Conservation (phyloP, 2,329 filamentous ascomycete species). For the Trichoderma guizhouense region DNA sequence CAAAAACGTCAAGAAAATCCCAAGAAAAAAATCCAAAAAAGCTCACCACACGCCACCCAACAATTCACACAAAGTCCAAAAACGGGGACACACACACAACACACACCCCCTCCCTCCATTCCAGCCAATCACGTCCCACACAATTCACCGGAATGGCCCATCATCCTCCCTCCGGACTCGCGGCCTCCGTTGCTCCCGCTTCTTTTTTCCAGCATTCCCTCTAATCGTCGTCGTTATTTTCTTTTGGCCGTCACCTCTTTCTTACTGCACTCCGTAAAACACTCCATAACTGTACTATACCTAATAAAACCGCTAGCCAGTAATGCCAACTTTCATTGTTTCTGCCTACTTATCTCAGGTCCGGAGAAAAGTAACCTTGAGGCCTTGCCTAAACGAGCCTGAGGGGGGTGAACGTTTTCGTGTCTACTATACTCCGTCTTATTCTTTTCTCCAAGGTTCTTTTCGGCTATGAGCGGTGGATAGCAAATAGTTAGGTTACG, state of each 20-base stretch:
- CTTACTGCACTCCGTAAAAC: too few species aligned
- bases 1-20: not conserved
- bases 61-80: not conserved
- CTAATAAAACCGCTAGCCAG: not conserved
- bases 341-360: not conserved
- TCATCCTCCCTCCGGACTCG: not conserved
- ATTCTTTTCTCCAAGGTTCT: not conserved
- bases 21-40: not conserved
- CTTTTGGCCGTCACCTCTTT: not conserved
- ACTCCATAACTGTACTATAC: not conserved
- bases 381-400: not conserved
- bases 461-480: not conserved
- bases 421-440: not conserved
- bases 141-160: not conserved
- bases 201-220: too few species aligned
- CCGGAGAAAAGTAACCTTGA: not conserved
- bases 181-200: slow-evolving; percentile 5
- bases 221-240: not conserved
- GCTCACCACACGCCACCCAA: not conserved
- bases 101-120: not conserved
- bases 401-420: not conserved
- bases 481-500: not conserved
- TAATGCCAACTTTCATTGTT: not conserved
- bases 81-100: not conserved
- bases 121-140: not conserved